Conservation (phyloP, 768 basidiomycete species). For the Naganishia friedmannii region DNA sequence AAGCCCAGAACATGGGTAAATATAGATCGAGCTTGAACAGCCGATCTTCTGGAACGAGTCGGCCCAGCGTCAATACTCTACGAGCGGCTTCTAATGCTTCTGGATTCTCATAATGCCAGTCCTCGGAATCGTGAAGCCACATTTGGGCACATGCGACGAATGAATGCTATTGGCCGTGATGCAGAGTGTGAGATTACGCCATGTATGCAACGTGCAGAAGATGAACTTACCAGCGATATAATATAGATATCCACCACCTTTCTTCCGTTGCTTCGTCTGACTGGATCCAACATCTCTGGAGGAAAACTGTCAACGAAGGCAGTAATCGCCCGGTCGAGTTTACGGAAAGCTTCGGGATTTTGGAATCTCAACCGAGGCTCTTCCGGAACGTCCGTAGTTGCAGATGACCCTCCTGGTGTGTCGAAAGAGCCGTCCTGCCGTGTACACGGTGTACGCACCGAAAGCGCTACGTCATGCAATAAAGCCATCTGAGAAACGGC, state of each 20-base stretch:
- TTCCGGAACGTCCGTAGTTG: not conserved
- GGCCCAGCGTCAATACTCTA: constrained; percentile 14
- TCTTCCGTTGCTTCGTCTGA: constrained; percentile 1
- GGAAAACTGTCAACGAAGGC: constrained; percentile 26
- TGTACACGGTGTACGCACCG: constrained; percentile 3
- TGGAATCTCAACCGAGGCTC: constrained; percentile 15
- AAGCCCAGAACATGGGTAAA: constrained; percentile 22
- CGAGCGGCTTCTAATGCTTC: constrained; percentile 25
- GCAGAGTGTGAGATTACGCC: not conserved
- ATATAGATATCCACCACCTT: constrained; percentile 10
- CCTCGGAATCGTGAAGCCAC: constrained; percentile 27
- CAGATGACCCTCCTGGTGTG: not conserved
- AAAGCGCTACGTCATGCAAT: constrained; percentile 2
- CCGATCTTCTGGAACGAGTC: constrained; percentile 13
- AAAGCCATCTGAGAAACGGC: not conserved
- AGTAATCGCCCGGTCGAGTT: constrained; percentile 15
- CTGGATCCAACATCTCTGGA: constrained; percentile 22
- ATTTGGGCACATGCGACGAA: constrained; percentile 17
- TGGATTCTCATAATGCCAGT: constrained; percentile 23
- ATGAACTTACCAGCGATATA: constrained; percentile 11
- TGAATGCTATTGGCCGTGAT: not conserved
- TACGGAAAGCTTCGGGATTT: constrained; percentile 20
- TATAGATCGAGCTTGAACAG: constrained; percentile 23
- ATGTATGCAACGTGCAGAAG: not conserved
- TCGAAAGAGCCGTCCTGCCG: not conserved